Evolutionary conservation across 2,329 filamentous ascomycete genomes (phyloP), one percentile per base, ranked within the genome.

Genomic region (Gaeumannomyces tritici): DNA sequence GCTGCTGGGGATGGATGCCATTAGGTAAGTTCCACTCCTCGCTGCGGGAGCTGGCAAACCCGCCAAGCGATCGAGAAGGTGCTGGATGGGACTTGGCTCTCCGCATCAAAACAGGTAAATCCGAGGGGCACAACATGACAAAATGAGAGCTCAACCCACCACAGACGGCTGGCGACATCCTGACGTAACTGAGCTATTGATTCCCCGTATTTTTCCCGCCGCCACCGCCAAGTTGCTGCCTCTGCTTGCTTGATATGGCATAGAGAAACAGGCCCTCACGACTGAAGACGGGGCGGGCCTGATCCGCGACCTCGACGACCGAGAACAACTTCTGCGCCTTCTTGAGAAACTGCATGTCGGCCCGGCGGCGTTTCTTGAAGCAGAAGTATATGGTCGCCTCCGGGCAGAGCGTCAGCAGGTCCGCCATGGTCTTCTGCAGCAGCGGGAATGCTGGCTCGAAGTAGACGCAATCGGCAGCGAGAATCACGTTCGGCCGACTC

Each of bases 381-480:
- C 93, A 96, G 76, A 99, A 98, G 74, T 86, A 88, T 58, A 89
- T 73, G 12, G 81, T 77, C 13, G 83, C 82, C 56, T 79, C 73
- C 27, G 89, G 88, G 73, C 88, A 92, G 56, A 92, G 82, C 21
- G 84, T 82, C 66, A 96, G 80, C 59, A 97, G 79, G 65, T 90
- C 86, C 64, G 83, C 79, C 66, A 98, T 77, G 7, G 93, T 98
- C 66, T 86, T 78, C 70, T 95, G 83, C 58, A 99, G 82, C 42
- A 97, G 80, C 33, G 93, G 93, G 71, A 98, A 98, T 1, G 95
- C 91, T 3, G 93, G 92, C 75, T 98, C 95, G 73, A 96, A 96
- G 78, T 98, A 99, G 59, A 96, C 92, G 75, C 93, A 98, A 74
- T 98, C 95, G 55, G 93, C 93, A 4, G 95, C 95, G n/a, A 98